These are phyloP conservation scores for Podospora pseudocomata DNA, from an alignment of 495 filamentous ascomycete species.

Conservation along the genomic window DNA sequence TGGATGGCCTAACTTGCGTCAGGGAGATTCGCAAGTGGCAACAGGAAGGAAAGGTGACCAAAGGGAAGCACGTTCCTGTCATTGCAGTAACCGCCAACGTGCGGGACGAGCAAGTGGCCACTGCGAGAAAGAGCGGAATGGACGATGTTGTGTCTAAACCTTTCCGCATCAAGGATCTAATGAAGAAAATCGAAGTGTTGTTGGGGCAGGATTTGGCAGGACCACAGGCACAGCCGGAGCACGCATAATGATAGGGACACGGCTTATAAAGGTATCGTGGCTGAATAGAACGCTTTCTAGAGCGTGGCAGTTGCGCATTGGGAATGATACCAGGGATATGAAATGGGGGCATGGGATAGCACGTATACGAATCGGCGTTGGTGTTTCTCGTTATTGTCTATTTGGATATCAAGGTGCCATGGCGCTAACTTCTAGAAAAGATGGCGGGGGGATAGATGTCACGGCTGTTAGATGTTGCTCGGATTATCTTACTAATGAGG, in stretches of 20 bases:
- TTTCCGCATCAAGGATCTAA: constrained; percentile 63
- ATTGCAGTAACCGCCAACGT: constrained; percentile 73
- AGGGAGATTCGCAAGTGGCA: constrained; percentile 58
- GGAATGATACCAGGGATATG: not conserved
- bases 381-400: not conserved
- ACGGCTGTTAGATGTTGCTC: not conserved
- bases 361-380: not conserved
- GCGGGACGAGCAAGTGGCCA: constrained; percentile 58
- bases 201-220: not conserved
- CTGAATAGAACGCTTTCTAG: not conserved
- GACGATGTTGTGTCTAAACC: constrained; percentile 73
- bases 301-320: not conserved
- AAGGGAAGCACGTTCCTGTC: constrained; percentile 55
- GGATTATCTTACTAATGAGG: too few relatives aligned
- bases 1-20: constrained; percentile 70
- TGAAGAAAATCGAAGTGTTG: constrained; percentile 52
- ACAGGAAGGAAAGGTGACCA: constrained; percentile 30
- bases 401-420: not conserved
- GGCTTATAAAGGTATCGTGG: not conserved
- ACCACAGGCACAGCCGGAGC: not conserved
- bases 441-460: not conserved
- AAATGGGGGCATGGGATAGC: not conserved
- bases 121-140: constrained; percentile 63
- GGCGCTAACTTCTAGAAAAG: not conserved
- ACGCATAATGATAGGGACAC: not conserved